A percentile compares a stretch with the other conserved stretches of the same genome.
Conservation (phyloP, 805 yeast species). For the Wickerhamiella galacta region DNA sequence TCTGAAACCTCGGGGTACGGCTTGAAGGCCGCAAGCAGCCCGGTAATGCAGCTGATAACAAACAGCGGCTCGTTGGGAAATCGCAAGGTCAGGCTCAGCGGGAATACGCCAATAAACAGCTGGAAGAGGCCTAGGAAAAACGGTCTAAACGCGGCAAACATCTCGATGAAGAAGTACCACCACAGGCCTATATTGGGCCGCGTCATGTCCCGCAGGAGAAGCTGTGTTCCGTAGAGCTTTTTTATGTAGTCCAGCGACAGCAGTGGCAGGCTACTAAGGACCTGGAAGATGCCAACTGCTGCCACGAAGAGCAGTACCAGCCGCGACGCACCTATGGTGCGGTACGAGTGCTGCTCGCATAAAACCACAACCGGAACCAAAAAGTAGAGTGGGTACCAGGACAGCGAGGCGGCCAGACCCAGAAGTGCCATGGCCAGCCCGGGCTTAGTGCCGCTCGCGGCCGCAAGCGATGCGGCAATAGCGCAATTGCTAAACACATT, state of each 20-base stretch:
- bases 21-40: slow-evolving; percentile 48
- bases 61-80: slow-evolving; percentile 43
- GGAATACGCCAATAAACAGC: slow-evolving; percentile 46
- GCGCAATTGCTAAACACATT: slow-evolving; percentile 42
- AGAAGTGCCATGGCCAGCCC: slow-evolving; percentile 34
- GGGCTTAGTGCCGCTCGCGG: slow-evolving; percentile 27
- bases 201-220: slow-evolving; percentile 49
- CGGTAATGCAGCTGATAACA: slow-evolving; percentile 32
- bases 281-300: slow-evolving; percentile 11
- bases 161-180: slow-evolving; percentile 97
- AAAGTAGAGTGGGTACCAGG: slow-evolving; percentile 45
- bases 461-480: slow-evolving; percentile 31
- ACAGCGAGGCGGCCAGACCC: slow-evolving; percentile 47
- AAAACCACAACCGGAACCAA: slow-evolving; percentile 13
- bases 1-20: slow-evolving; percentile 81
- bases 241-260: slow-evolving; percentile 28
- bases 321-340: background rate
- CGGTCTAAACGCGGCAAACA: slow-evolving; percentile 75
- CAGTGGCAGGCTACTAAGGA: slow-evolving; percentile 15
- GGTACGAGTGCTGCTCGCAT: slow-evolving; percentile 3
- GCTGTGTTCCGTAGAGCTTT: slow-evolving; percentile 34
- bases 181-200: slow-evolving; percentile 83
- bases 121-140: slow-evolving; percentile 78
- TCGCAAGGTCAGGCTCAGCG: slow-evolving; percentile 59
- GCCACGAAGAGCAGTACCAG: slow-evolving; percentile 9